phyloP scores from a whole-genome alignment of 805 yeast genomes.

The Zygoascus bituminiphila region DNA sequence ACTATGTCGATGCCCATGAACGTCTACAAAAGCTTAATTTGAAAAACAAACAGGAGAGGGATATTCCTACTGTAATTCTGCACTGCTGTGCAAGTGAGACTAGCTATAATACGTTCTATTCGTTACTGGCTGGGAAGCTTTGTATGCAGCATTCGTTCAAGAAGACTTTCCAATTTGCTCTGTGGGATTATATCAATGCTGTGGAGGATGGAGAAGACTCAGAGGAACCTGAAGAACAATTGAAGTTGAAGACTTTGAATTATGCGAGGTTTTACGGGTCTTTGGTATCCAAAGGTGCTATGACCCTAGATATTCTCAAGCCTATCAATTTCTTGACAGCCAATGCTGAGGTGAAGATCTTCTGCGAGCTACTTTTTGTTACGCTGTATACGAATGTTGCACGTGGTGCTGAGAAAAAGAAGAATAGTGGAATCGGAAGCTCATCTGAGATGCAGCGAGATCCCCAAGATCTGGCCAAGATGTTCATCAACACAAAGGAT shows the following conservation, averaged over 20 bases:
- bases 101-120: slow-evolving; percentile 83
- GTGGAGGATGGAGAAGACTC: slow-evolving; percentile 27
- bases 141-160: slow-evolving; percentile 64
- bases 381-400: slow-evolving; percentile 52
- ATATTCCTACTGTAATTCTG: slow-evolving; percentile 73
- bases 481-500: slow-evolving; percentile 48
- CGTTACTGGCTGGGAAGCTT: slow-evolving; percentile 64
- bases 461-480: slow-evolving; percentile 41
- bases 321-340: slow-evolving; percentile 67
- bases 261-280: slow-evolving; percentile 76
- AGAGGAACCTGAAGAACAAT: slow-evolving; percentile 33
- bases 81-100: slow-evolving; percentile 84
- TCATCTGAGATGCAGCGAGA: slow-evolving; percentile 32
- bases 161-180: slow-evolving; percentile 77
- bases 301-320: slow-evolving; percentile 66
- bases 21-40: slow-evolving; percentile 72
- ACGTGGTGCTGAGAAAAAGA: slow-evolving; percentile 24
- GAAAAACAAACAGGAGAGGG: slow-evolving; percentile 73
- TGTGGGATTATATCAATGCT: slow-evolving; percentile 77
- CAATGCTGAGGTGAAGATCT: slow-evolving; percentile 50
- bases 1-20: slow-evolving; percentile 77
- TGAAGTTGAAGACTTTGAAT: slow-evolving; percentile 54
- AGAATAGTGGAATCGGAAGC: neutral
- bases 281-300: slow-evolving; percentile 61
- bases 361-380: slow-evolving; percentile 66